Conservation (phyloP, 2,329 filamentous ascomycete species). For the Lasiodiplodia hormozganensis region DNA sequence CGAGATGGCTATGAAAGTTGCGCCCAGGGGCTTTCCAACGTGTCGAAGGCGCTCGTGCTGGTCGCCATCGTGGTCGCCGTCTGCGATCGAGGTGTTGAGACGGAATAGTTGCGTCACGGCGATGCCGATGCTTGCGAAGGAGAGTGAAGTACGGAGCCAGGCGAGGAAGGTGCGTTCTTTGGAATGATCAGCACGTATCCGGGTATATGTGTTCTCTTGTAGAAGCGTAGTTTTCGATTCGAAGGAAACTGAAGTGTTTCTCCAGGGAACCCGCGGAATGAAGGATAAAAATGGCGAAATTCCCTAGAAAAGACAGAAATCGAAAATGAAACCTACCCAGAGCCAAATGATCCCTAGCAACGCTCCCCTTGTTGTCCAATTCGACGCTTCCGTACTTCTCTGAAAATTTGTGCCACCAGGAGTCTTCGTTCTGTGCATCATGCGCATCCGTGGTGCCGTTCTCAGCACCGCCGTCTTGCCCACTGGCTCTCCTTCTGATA, state of each 20-base stretch:
- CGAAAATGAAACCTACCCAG: slow-evolving; percentile 62
- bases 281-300: neutral
- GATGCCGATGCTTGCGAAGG: slow-evolving; percentile 83
- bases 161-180: slow-evolving; percentile 83
- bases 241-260: neutral
- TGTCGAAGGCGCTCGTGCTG: slow-evolving; percentile 56
- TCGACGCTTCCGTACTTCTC: slow-evolving; percentile 73
- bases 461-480: slow-evolving; percentile 33
- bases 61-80: slow-evolving; percentile 31
- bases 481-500: slow-evolving; percentile 27
- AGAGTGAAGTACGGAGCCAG: slow-evolving; percentile 82
- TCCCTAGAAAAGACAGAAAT: neutral
- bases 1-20: slow-evolving; percentile 77
- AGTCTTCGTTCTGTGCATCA: slow-evolving; percentile 30
- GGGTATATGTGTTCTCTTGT: neutral
- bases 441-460: neutral
- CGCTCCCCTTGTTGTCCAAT: slow-evolving; percentile 84
- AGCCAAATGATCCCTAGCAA: slow-evolving; percentile 81
- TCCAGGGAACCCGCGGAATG: neutral
- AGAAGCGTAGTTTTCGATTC: neutral
- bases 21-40: slow-evolving; percentile 76
- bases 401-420: slow-evolving; percentile 62
- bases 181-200: slow-evolving; percentile 2
- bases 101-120: slow-evolving; percentile 86
- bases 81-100: slow-evolving; percentile 70